Base-by-base conservation (phyloP, 2,329 filamentous ascomycete genomes). In the Metarhizium guizhouense region DNA sequence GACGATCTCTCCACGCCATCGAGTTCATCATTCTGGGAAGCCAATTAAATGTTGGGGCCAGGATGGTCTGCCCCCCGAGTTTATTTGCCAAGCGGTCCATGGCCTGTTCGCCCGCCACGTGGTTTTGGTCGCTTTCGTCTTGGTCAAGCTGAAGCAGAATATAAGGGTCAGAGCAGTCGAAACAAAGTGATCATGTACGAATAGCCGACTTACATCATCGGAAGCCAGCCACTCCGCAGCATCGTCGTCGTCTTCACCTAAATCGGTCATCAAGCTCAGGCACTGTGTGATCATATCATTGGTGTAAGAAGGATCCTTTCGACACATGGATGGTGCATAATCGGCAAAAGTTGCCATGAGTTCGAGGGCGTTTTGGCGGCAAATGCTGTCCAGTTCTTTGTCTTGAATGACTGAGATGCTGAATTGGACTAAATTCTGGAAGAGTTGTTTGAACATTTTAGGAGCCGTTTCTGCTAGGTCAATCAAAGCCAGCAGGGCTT, bases 71-170 rank as follows among this genome's bases (percentile, higher is more conserved):
- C n/a, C 94, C 94, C 56, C 94, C 94, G 40, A 99, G 86, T 73
- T 96, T 96, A 77, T 97, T 99, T 55, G 94, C 93, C 54, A 99
- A 78, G 56, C 94, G 85, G 69, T 99, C 94, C 93, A 99, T 97
- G 63, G 90, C 95, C 73, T 99, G 94, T 73, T 99, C 94, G 58
- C 94, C 94, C 47, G 93, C 94, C 61, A 99, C 92, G 67, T 99
- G 94, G 70, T 99, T 99, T 59, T 91, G 84, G 67, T 99, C 94
- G 67, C 90, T 96, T 73, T 99, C 94, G 63, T 97, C 94, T 57
- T 90, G 84, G 61, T 99, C 94, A 61, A 96, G 85, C 86, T 90
- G 29, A 3, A 29, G 25, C 18, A 48, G 25, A 40, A 40, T 6
- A 16, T 11, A 30, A 30, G 30, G 11, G 29, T 51, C 11, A 45